phyloP scores from a whole-genome alignment of 345 rosid genomes.

The Eucalyptus rudis region DNA sequence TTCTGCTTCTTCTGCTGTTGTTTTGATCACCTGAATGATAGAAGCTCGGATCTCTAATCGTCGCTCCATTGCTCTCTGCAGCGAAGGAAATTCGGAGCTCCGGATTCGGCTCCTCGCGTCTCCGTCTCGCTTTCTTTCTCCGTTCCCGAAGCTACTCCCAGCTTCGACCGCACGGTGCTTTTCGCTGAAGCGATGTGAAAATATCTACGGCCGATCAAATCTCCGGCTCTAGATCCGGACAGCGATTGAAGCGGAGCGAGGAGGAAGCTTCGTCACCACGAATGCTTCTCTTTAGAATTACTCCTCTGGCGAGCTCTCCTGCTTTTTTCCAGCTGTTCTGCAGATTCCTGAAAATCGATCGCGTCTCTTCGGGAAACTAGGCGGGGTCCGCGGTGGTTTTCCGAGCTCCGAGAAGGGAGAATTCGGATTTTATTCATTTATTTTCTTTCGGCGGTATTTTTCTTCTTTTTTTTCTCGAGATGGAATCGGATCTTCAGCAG shows the following conservation, averaged over 20 bases:
- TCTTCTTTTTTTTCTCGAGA: not conserved
- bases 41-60: not conserved
- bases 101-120: not conserved
- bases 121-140: not conserved
- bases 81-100: not conserved
- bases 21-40: not conserved
- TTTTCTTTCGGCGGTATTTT: not conserved
- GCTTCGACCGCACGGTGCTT: not conserved
- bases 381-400: not conserved
- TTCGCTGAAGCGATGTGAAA: not conserved
- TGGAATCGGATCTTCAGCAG: conserved; percentile 33
- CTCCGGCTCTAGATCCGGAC: not conserved
- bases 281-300: not conserved
- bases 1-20: not conserved
- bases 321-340: not conserved
- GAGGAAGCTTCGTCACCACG: not conserved
- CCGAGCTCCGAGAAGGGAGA: not conserved
- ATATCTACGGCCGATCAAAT: not conserved
- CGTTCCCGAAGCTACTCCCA: not conserved
- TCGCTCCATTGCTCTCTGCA: not conserved
- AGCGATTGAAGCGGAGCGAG: not conserved
- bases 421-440: not conserved
- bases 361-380: not conserved
- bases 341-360: not conserved
- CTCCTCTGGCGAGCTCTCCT: not conserved